Conservation (phyloP, 2,329 filamentous ascomycete species). For the Fonsecaea pedrosoi region DNA sequence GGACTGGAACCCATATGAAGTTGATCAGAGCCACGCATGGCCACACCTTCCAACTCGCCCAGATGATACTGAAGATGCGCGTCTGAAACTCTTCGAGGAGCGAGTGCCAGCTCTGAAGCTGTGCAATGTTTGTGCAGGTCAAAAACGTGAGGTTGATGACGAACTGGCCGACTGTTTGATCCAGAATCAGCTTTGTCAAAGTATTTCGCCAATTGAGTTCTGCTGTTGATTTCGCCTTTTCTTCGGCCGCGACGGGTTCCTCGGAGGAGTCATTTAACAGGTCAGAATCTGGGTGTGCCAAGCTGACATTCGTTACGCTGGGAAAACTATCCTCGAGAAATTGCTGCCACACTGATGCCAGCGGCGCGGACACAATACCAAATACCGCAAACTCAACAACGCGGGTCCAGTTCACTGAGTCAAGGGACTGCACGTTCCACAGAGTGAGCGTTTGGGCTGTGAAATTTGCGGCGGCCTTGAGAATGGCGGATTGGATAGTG, state of each 20-base stretch:
- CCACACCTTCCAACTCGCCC: slow-evolving; percentile 1
- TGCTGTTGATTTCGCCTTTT: not conserved
- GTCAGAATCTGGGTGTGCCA: not conserved
- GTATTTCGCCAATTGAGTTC: not conserved
- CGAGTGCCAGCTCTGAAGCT: not conserved
- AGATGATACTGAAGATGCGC: not conserved
- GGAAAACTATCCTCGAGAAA: slow-evolving; percentile 1
- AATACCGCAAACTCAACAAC: not conserved
- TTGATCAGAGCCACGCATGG: not conserved
- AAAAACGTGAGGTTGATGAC: not conserved
- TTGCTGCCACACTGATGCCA: not conserved
- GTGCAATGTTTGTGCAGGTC: not conserved
- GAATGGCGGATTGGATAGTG: not conserved
- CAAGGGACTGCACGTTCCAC: not conserved
- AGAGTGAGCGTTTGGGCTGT: not conserved
- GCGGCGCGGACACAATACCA: not conserved
- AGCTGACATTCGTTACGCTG: not conserved
- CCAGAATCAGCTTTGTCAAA: not conserved
- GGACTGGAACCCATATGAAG: not conserved
- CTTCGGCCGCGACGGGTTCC: not conserved
- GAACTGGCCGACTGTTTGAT: slow-evolving; percentile 1
- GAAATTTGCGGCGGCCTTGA: not conserved
- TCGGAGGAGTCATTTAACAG: not conserved
- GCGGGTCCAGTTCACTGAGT: not conserved
- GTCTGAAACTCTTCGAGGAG: not conserved